phyloP scores from a whole-genome alignment of 2,329 filamentous ascomycete species.

The Penicillium sp. region DNA sequence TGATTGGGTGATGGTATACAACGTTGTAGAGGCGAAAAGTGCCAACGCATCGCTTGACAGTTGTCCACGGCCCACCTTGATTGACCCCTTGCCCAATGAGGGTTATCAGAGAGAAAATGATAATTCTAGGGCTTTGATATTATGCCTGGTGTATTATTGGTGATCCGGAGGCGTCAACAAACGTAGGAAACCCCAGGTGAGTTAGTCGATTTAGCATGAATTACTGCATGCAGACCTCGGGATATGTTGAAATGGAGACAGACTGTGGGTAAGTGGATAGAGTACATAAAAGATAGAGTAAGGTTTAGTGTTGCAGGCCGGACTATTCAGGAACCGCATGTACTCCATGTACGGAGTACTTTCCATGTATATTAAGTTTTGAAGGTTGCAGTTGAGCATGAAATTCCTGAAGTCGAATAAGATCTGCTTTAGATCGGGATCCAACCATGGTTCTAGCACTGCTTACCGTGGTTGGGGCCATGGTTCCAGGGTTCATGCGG shows the following conservation, averaged over 20 bases:
- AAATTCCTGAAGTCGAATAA: not conserved
- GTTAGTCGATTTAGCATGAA: not conserved
- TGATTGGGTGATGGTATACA: slow-evolving; percentile 4
- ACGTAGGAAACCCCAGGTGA: not conserved
- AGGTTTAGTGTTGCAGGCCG: slow-evolving; percentile 4
- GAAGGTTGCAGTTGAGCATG: slow-evolving; percentile 1
- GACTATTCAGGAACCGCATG: not conserved
- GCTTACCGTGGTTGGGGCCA: not conserved
- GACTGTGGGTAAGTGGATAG: slow-evolving; percentile 1
- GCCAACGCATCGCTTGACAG: slow-evolving; percentile 14
- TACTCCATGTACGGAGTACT: not conserved
- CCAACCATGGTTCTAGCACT: not conserved
- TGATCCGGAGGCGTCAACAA: not conserved
- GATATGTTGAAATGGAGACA: not conserved
- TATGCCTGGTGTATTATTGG: not conserved
- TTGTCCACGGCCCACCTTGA: slow-evolving; percentile 4
- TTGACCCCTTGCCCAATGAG: slow-evolving; percentile 1
- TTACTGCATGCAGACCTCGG: not conserved
- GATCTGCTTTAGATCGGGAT: slow-evolving; percentile 1
- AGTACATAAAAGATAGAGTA: slow-evolving; percentile 1
- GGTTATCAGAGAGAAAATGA: not conserved
- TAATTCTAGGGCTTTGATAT: not conserved
- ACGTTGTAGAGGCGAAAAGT: slow-evolving; percentile 2
- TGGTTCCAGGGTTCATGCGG: not conserved
- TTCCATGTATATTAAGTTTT: not conserved